A percentile compares a stretch with the other conserved stretches of the same genome.
These are phyloP conservation scores for Neoboletus subvelutipes DNA, from an alignment of 768 basidiomycete species.

Conservation along the genomic window DNA sequence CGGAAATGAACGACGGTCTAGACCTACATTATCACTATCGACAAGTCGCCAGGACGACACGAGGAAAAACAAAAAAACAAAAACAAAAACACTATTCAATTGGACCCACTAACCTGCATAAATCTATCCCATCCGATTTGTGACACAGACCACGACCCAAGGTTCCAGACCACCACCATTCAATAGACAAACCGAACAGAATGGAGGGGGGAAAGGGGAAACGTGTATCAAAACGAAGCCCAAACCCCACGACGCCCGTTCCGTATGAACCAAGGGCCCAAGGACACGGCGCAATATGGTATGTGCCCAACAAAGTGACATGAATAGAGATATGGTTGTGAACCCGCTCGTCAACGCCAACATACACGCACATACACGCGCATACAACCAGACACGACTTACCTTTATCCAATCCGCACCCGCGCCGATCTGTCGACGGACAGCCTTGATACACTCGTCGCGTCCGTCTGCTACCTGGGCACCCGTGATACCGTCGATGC, in stretches of 20 bases:
- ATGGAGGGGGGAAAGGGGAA: not conserved
- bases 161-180: not conserved
- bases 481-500: conserved; percentile 55
- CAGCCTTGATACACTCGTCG: conserved; percentile 52
- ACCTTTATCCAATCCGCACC: conserved; percentile 73
- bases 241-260: not conserved
- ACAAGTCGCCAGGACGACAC: not conserved
- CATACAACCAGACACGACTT: not conserved
- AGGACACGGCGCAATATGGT: not conserved
- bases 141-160: not conserved
- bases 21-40: not conserved
- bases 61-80: not conserved
- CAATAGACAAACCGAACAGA: not conserved
- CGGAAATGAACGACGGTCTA: conserved; percentile 14
- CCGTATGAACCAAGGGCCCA: not conserved
- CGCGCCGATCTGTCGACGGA: conserved; percentile 60
- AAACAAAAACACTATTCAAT: not conserved
- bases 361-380: conserved; percentile 8
- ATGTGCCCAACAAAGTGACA: too few relatives aligned
- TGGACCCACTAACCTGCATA: conserved; percentile 45
- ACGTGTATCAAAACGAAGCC: conserved; percentile 18
- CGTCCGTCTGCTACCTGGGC: conserved; percentile 60
- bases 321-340: too few relatives aligned
- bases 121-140: conserved; percentile 35
- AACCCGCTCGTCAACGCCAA: not conserved